Conservation (phyloP, 805 yeast genomes). For the Geotrichum ghanense region DNA sequence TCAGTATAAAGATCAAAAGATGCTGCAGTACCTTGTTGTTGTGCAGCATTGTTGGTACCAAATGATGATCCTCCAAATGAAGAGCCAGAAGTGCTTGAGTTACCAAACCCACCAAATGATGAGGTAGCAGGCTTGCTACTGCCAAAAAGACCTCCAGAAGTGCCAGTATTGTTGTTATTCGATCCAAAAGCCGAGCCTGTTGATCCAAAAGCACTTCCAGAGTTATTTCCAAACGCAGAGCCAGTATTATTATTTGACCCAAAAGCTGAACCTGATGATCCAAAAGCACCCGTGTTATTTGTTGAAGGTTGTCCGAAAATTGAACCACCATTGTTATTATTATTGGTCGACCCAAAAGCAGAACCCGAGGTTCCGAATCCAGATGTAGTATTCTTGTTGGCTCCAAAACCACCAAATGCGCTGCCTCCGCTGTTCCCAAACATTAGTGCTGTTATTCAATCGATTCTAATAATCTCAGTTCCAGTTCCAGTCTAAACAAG, state of each 20-base stretch:
- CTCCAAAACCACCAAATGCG: neutral
- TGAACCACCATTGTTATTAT: constrained; percentile 13
- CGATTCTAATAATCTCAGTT: no score
- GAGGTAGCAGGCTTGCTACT: constrained; percentile 5
- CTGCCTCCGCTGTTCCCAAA: neutral
- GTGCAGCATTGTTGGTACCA: constrained; percentile 21
- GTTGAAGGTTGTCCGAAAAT: constrained; percentile 15
- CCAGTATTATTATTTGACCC: constrained; percentile 11
- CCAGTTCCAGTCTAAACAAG: no score
- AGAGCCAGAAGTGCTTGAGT: constrained; percentile 10
- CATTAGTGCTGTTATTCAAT: no score
- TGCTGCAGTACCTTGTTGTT: constrained; percentile 56
- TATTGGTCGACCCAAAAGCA: constrained; percentile 5
- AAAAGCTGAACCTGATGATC: constrained; percentile 7
- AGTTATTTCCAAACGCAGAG: constrained; percentile 5
- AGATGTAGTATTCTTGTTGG: neutral
- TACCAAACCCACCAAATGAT: constrained; percentile 2
- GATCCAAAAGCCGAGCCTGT: constrained; percentile 12
- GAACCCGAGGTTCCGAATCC: neutral
- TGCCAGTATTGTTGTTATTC: constrained; percentile 5
- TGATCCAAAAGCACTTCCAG: constrained; percentile 19
- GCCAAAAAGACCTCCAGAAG: constrained; percentile 15
- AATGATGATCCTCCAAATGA: constrained; percentile 24
- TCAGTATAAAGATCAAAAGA: constrained; percentile 65
- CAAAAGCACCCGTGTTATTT: constrained; percentile 13